Base-by-base conservation (phyloP, 108 stramenopile genomes). In the Chaetoceros muelleri region DNA sequence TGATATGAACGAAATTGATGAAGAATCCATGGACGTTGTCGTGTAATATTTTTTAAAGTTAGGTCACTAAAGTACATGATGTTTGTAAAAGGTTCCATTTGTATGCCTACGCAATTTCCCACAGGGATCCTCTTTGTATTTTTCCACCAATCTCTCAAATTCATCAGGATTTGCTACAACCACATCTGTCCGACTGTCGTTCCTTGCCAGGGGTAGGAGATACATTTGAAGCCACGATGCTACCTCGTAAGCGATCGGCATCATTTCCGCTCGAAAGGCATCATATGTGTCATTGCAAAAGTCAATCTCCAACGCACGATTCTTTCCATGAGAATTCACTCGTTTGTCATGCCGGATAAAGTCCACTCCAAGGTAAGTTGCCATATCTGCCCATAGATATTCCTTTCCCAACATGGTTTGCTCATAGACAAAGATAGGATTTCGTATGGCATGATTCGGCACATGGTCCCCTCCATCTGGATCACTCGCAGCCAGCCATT, bases 381-480 rank as follows among this genome's bases (percentile, higher is more conserved):
- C 40, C 52, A 67, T 56, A 48, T 40, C 22, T 48, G 66, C 44
- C 57, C 54, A 66, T 7, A 70, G 48, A 49, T 55, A 25, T 0
- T 44, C 52, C 28, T 72, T 48, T 10, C 62, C 66, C 28, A 79
- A 31, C 52, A 70, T 68, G 24, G 60, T 48, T 40, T 66, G 49
- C 48, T 79, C 78, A 28, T 79, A 79, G 21, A 79, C 3, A 53
- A 75, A 70, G 1, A 79, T 27, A 10, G 24, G 55, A 44, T 75
- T 75, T 18, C 53, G 44, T 8, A 68, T 23, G n/a, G 20, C 23
- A 55, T 54, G 52, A 8, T 29, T 18, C 28, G 22, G 52, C 46
- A 48, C 8, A 28, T 51, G 28, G 7, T 49, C 48, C 20, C 62
- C 48, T 46, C 67, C 78, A 76, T 64, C 50, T 51, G 29, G 20